Evolutionary conservation across 2,329 filamentous ascomycete species (phyloP), one percentile per base, ranked within the genome.

Genomic region (Alternaria consortialis): DNA sequence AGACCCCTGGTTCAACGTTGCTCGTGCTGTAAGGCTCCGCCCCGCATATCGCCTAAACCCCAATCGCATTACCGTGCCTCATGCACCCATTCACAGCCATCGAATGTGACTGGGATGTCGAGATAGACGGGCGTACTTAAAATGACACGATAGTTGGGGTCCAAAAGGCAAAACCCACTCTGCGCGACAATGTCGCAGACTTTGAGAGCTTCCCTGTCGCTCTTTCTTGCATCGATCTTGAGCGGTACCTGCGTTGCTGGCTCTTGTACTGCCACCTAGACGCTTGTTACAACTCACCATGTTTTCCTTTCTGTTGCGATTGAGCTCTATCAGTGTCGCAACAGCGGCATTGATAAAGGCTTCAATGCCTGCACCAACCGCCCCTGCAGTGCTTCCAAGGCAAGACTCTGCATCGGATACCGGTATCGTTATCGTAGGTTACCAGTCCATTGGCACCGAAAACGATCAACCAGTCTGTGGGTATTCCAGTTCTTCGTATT

Each of bases 141-240:
- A 56, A 39, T 55, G 53, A 56, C 42, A 56, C 42, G 42, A 34
- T 39, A 46, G 32, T 47, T 56, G 42, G 53, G 53, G 53, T 44
- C 53, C 32, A 56, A 36, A 47, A 48, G 53, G 17, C 23, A 27
- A 36, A 46, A 36, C 23, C 40, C 39, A 44, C 39, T 46, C 20
- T 36, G 20, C 32, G 52, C 32, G 52, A 48, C 34, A n/a, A 48
- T 46, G 23, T 46, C 25, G 42, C 32, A n/a, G n/a, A 36, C 42
- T 29, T 31, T 48, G 42, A 27, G 23, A 47, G 53, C 13, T 46
- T 47, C 31, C 12, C 32, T 56, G n/a, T 47, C 32, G 25, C 12
- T 40, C 34, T 56, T 34, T 3, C 13, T 13, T 12, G n/a, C 17
- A 13, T 23, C 31, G 20, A 37, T 15, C 1, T 25, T 25, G 46